Base-by-base conservation (phyloP, 2,329 filamentous ascomycete species). In the Colletotrichum shisoi region DNA sequence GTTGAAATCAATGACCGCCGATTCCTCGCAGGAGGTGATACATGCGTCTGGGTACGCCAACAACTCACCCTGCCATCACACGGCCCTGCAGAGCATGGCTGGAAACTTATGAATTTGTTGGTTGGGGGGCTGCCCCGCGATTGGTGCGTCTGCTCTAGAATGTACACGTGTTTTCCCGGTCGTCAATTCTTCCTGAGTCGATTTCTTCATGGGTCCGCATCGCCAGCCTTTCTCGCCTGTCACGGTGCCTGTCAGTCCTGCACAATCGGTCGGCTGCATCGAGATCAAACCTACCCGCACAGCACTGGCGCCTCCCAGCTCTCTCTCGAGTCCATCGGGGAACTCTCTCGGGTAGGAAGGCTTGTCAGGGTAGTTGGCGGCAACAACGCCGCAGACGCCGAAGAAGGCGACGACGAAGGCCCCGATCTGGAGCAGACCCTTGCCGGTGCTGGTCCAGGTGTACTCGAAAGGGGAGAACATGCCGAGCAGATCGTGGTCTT, bases 401-500 rank as follows among this genome's bases (percentile, higher is more conserved):
- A 92, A 75, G 71, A 93, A 85, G 61, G 82, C 80, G 24, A 81
- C 82, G 51, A 93, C 78, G 76, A 94, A 94, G 70, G 80, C 80
- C 67, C 87, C 89, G 70, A 94, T 79, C 80, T 93, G 88, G 68
- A 89, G 74, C 42, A 89, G 76, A 67, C 87, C 92, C 75, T 89
- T 93, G 70, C 87, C 86, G 17, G 94, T 83, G 57, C 86, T 90
- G 51, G 84, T 83, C 84, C 95, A 94, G 63, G 89, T 95, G 82
- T 99, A 98, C 74, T 94, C 90, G 78, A 95, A 89, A 2, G 93
- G 88, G 57, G 92, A 91, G 81, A 99, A 94, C 71, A 97, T 90
- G 73, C 93, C 94, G 65, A 98, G 84, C 65, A 93, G 85, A 78
- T 99, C 96, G 79, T 97, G 91, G 79, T 99, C 95, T 80, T 99